Evolutionary conservation across 352 stramenopile genomes (phyloP).

Genomic region (Phytopythium boreale): DNA sequence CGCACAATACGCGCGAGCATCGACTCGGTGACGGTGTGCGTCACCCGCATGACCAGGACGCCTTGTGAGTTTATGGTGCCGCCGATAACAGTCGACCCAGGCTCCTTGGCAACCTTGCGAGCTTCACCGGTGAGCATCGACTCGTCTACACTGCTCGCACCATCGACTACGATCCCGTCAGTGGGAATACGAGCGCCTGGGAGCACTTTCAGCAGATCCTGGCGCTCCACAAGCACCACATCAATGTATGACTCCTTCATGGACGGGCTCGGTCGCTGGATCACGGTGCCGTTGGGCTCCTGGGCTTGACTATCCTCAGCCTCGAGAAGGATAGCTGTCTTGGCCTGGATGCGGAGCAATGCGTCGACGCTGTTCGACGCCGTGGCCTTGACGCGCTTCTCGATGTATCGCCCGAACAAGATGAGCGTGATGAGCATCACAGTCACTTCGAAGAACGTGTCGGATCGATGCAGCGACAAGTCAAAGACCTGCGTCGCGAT

Average conservation of each 20-base stretch:
- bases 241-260: slow-evolving; percentile 71
- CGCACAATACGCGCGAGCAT: slow-evolving; percentile 74
- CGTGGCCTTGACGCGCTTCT: slow-evolving; percentile 65
- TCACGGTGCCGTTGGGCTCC: neutral
- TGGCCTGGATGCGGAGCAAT: slow-evolving; percentile 67
- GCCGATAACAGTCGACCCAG: slow-evolving; percentile 57
- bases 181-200: slow-evolving; percentile 68
- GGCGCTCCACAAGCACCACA: slow-evolving; percentile 67
- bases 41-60: slow-evolving; percentile 65
- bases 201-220: slow-evolving; percentile 65
- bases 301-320: slow-evolving; percentile 3
- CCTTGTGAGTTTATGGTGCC: slow-evolving; percentile 71
- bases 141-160: slow-evolving; percentile 66
- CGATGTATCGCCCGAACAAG: slow-evolving; percentile 71
- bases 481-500: slow-evolving; percentile 17
- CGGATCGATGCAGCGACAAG: slow-evolving; percentile 25
- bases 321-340: slow-evolving; percentile 89
- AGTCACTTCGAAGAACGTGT: slow-evolving; percentile 78
- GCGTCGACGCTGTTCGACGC: slow-evolving; percentile 69
- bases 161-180: slow-evolving; percentile 65
- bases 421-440: slow-evolving; percentile 69
- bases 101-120: slow-evolving; percentile 61
- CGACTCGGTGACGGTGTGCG: slow-evolving; percentile 69
- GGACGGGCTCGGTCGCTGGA: neutral
- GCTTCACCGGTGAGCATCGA: slow-evolving; percentile 78